phyloP scores from a whole-genome alignment of 495 filamentous ascomycete genomes.

The Xanthoparmelia taractica region DNA sequence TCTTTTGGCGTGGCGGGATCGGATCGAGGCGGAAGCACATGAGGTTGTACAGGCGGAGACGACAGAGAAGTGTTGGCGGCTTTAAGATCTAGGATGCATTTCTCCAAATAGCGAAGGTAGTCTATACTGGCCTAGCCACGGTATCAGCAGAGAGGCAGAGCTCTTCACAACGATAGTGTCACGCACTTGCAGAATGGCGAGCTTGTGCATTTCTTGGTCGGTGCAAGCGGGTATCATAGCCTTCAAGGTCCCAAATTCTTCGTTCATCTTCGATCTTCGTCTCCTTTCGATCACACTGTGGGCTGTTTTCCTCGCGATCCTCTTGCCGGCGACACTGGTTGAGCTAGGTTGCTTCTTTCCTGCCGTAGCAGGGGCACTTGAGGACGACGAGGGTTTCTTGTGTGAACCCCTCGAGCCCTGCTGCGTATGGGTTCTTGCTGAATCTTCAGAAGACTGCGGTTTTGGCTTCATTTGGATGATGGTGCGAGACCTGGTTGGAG shows the following conservation, averaged over 20 bases:
- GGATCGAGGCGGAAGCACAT: conserved; percentile 15
- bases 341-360: conserved; percentile 58
- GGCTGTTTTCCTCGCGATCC: conserved; percentile 92
- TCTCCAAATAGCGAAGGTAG: conserved; percentile 89
- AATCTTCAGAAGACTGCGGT: conserved; percentile 29
- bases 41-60: conserved; percentile 22
- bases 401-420: conserved; percentile 22
- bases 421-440: conserved; percentile 18
- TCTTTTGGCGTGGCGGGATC: conserved; percentile 14
- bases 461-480: conserved; percentile 94
- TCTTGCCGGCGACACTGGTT: conserved; percentile 74
- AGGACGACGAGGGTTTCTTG: conserved; percentile 24
- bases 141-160: conserved; percentile 5
- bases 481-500: conserved; percentile 83
- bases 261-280: conserved; percentile 95
- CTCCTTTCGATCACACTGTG: conserved; percentile 91
- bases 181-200: conserved; percentile 86
- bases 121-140: conserved; percentile 77
- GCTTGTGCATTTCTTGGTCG: conserved; percentile 95
- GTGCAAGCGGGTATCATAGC: conserved; percentile 89
- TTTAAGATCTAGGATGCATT: conserved; percentile 78
- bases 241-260: conserved; percentile 91
- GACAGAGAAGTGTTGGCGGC: conserved; percentile 39
- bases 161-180: neutral
- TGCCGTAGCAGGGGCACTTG: conserved; percentile 8